Conservation (phyloP, 441 rosid genomes). For the Raphanus hybrid region DNA sequence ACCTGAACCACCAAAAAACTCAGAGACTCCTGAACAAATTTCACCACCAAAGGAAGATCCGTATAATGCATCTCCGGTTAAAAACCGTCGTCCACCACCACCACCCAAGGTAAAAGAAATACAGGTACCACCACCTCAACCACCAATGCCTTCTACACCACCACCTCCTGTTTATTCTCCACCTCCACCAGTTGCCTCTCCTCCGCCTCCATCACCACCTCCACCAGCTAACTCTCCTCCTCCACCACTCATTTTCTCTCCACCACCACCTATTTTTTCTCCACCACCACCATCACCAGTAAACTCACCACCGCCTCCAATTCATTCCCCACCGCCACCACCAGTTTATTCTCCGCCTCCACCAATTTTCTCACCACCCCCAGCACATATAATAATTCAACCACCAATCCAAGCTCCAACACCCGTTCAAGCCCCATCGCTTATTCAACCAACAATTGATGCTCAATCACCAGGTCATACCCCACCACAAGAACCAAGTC, state of each 20-base stretch:
- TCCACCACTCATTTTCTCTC: not conserved
- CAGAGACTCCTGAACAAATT: constrained; percentile 13
- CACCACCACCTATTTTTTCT: not conserved
- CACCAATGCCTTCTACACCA: constrained; percentile 28
- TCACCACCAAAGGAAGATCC: constrained; percentile 39
- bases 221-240: not conserved
- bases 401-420: constrained; percentile 21
- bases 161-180: constrained; percentile 20
- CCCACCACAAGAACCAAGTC: constrained; percentile 3
- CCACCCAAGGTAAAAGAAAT: constrained; percentile 30
- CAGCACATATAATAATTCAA: constrained; percentile 24
- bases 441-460: constrained; percentile 14
- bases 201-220: constrained; percentile 34
- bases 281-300: not conserved
- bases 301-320: constrained; percentile 29
- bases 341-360: constrained; percentile 32
- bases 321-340: constrained; percentile 28
- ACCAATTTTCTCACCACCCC: constrained; percentile 24
- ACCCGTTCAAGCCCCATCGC: not conserved
- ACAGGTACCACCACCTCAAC: constrained; percentile 34
- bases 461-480: constrained; percentile 25
- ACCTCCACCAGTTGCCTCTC: constrained; percentile 16
- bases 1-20: constrained; percentile 20
- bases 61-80: constrained; percentile 33
- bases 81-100: constrained; percentile 40